These are phyloP conservation scores for Penicillium oxalicum DNA, from an alignment of 2,329 filamentous ascomycete genomes.

Conservation along the genomic window DNA sequence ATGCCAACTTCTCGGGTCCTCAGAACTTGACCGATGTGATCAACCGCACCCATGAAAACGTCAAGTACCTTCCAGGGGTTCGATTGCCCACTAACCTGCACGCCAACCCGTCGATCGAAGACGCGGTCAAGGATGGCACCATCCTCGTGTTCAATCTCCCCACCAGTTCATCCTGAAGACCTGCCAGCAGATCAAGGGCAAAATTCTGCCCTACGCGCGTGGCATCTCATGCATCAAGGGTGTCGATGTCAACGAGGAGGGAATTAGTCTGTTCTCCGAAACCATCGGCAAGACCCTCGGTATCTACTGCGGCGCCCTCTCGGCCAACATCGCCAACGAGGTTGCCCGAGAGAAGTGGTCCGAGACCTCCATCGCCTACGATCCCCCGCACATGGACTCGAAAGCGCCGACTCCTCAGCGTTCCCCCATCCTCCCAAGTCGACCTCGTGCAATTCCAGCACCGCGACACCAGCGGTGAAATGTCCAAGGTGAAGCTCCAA, in stretches of 20 bases:
- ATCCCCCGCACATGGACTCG: constrained; percentile 83
- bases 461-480: constrained; percentile 62
- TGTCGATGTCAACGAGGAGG: constrained; percentile 82
- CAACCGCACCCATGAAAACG: constrained; percentile 89
- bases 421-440: constrained; percentile 47
- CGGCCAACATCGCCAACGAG: constrained; percentile 92
- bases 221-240: constrained; percentile 98
- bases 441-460: constrained; percentile 53
- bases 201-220: constrained; percentile 85
- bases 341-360: constrained; percentile 95
- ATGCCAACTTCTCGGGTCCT: constrained; percentile 61
- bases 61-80: constrained; percentile 95
- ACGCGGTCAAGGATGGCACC: constrained; percentile 75
- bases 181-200: constrained; percentile 75
- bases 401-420: constrained; percentile 60
- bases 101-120: constrained; percentile 45
- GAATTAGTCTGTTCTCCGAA: constrained; percentile 86
- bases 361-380: constrained; percentile 94
- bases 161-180: constrained; percentile 84
- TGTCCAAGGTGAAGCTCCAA: constrained; percentile 64
- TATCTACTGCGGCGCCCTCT: constrained; percentile 94
- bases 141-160: constrained; percentile 96
- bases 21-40: constrained; percentile 89
- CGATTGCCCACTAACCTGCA: constrained; percentile 65
- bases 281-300: constrained; percentile 84